Evolutionary conservation across 2,329 filamentous ascomycete species (phyloP).

Genomic region (Albifimbria verrucaria): DNA sequence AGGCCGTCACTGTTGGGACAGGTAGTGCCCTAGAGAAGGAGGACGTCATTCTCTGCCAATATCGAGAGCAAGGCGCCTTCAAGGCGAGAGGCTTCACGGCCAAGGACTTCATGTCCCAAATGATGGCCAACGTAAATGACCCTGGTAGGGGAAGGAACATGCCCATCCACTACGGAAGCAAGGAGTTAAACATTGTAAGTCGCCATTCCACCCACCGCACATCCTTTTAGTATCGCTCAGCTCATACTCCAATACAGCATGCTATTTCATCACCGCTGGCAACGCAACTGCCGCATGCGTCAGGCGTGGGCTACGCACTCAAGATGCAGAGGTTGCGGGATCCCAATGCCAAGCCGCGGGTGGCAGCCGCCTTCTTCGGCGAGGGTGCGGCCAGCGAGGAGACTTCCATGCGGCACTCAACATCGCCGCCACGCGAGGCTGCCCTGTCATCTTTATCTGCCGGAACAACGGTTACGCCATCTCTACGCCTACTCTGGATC

Average conservation of each 20-base stretch:
- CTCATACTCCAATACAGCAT: constrained; percentile 48
- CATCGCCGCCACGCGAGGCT: constrained; percentile 84
- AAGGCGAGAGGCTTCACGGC: constrained; percentile 83
- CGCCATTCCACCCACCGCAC: neutral
- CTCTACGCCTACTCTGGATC: constrained; percentile 82
- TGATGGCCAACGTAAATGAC: constrained; percentile 86
- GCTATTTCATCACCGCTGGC: constrained; percentile 81
- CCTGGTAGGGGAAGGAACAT: constrained; percentile 83
- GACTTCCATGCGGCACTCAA: constrained; percentile 92
- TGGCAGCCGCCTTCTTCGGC: constrained; percentile 84
- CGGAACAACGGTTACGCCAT: constrained; percentile 93
- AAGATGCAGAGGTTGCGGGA: constrained; percentile 76
- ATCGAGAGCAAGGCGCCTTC: constrained; percentile 90
- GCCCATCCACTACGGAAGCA: constrained; percentile 93
- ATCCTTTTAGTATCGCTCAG: no score
- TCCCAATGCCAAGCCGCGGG: constrained; percentile 61
- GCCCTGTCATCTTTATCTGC: constrained; percentile 85
- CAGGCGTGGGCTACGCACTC: constrained; percentile 82
- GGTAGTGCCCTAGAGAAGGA: constrained; percentile 78
- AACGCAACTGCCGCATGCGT: constrained; percentile 85
- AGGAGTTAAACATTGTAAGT: constrained; percentile 75
- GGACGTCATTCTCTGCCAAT: constrained; percentile 92
- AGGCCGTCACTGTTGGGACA: constrained; percentile 88
- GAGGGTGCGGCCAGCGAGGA: constrained; percentile 85
- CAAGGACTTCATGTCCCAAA: constrained; percentile 89